Conservation (phyloP, 306 rosid species). For the Casuarina glauca region DNA sequence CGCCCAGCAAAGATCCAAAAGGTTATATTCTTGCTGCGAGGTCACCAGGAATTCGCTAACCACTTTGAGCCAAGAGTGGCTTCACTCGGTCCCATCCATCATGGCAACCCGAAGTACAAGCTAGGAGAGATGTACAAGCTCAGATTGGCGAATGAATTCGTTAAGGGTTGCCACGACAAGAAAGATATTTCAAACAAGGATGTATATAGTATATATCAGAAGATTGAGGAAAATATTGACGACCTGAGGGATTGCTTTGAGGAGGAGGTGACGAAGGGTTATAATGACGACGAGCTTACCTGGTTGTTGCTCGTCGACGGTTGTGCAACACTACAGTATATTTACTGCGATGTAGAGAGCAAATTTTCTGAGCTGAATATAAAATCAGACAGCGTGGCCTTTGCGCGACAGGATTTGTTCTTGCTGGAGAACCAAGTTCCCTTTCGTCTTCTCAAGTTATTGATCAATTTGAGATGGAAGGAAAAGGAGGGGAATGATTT, state of each 20-base stretch:
- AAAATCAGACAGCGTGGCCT: background rate
- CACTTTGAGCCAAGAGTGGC: conserved; percentile 21
- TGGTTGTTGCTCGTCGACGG: conserved; percentile 32
- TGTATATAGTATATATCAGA: background rate
- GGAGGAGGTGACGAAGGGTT: background rate
- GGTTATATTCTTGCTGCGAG: conserved; percentile 11
- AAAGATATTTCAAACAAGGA: no score
- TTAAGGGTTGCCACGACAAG: background rate
- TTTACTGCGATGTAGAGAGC: background rate
- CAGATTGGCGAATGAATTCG: background rate
- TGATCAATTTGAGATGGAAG: background rate
- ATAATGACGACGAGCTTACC: background rate
- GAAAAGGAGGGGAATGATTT: background rate
- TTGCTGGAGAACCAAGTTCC: conserved; percentile 40
- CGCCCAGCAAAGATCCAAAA: conserved; percentile 24
- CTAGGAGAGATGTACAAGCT: conserved; percentile 8
- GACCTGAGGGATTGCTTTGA: conserved; percentile 3
- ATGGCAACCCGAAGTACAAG: background rate
- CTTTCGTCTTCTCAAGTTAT: conserved; percentile 12
- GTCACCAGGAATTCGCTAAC: background rate
- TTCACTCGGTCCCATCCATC: conserved; percentile 31
- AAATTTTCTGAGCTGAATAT: background rate
- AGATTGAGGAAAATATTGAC: background rate
- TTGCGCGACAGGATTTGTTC: conserved; percentile 25
- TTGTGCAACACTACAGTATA: conserved; percentile 20